Percentiles rank a stretch among this genome's conserved stretches.
phyloP scores from a whole-genome alignment of 2,329 filamentous ascomycete species.

The Penicillium aurantiogriseum region DNA sequence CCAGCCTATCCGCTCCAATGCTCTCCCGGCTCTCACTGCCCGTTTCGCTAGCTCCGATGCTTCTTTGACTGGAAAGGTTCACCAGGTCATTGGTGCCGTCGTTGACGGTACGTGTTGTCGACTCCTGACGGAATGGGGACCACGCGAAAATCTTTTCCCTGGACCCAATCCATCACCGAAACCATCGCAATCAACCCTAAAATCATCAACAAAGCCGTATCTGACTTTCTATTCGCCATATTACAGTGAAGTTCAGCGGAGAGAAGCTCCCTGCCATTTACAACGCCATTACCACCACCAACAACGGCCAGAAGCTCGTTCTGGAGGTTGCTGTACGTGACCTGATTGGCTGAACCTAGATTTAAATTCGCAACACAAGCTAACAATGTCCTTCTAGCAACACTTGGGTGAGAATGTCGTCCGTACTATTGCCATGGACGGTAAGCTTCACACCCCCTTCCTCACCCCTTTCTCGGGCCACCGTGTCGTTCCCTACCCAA shows the following conservation, averaged over 20 bases:
- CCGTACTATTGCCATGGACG: conserved; percentile 99
- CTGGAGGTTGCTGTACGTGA: conserved; percentile 89
- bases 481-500: conserved; percentile 22
- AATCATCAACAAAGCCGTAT: conserved; percentile 21
- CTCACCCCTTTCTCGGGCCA: conserved; percentile 18
- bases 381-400: conserved; percentile 63
- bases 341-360: conserved; percentile 21
- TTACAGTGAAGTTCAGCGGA: conserved; percentile 89
- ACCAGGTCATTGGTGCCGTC: conserved; percentile 95
- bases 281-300: conserved; percentile 89
- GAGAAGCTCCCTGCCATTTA: conserved; percentile 95
- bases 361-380: conserved; percentile 17
- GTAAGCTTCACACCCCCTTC: conserved; percentile 55
- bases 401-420: conserved; percentile 99
- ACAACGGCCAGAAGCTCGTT: conserved; percentile 90
- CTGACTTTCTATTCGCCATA: conserved; percentile 31
- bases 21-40: conserved; percentile 58
- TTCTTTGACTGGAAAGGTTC: conserved; percentile 61
- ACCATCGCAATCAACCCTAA: conserved; percentile 32
- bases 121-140: conserved; percentile 24
- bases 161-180: conserved; percentile 39
- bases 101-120: conserved; percentile 75
- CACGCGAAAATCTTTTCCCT: conserved; percentile 46
- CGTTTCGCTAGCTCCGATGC: conserved; percentile 62
- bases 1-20: conserved; percentile 57